A percentile compares a stretch with the other conserved stretches of the same genome.
Evolutionary conservation across 2,329 filamentous ascomycete genomes (phyloP).

Genomic region (Epicoccum nigrum): DNA sequence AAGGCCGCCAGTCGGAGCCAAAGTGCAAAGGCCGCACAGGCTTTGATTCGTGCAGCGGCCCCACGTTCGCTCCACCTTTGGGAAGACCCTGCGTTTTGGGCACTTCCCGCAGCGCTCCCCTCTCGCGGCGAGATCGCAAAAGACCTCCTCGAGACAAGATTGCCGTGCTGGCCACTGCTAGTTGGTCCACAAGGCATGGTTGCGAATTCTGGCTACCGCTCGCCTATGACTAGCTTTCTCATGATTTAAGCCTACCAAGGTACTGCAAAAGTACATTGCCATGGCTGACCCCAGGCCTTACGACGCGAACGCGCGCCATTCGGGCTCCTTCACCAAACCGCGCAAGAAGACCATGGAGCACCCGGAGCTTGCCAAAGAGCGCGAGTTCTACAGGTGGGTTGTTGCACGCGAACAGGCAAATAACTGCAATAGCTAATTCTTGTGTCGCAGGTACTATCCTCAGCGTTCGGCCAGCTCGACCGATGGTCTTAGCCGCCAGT

Average conservation of each 20-base stretch:
- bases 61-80: constrained; percentile 9
- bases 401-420: neutral
- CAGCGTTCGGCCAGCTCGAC: constrained; percentile 30
- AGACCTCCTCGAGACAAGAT: constrained; percentile 2
- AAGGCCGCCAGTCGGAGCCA: neutral
- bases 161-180: constrained; percentile 6
- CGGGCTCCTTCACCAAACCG: constrained; percentile 7
- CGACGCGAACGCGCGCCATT: constrained; percentile 13
- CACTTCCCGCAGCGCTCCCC: neutral
- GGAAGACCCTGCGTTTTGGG: constrained; percentile 15
- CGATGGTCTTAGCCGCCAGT: constrained; percentile 23
- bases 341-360: constrained; percentile 33
- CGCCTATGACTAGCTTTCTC: constrained; percentile 12
- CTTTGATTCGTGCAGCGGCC: constrained; percentile 4
- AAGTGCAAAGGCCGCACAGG: neutral
- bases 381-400: constrained; percentile 45
- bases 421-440: neutral
- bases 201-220: constrained; percentile 6
- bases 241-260: neutral
- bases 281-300: constrained; percentile 14
- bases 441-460: constrained; percentile 36
- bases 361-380: constrained; percentile 36
- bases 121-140: constrained; percentile 12
- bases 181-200: constrained; percentile 9
- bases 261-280: neutral